Conservation (phyloP, 2,329 filamentous ascomycete genomes). For the Fusarium fracticaudum region DNA sequence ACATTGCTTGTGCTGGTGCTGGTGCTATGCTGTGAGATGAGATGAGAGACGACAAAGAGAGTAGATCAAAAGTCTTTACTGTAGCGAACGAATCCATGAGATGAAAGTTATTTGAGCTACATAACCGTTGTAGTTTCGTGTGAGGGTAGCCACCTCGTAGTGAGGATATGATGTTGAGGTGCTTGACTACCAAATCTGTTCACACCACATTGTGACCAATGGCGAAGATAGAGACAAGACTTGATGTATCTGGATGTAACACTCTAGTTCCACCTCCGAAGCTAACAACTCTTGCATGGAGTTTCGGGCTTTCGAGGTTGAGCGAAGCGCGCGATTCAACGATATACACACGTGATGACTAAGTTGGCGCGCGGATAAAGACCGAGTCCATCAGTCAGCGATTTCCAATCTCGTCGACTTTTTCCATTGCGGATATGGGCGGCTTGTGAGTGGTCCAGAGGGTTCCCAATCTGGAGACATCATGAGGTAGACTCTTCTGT, state of each 20-base stretch:
- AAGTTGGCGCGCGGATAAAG: conserved; percentile 35
- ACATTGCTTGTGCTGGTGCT: conserved; percentile 25
- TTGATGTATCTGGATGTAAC: not conserved
- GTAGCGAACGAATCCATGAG: conserved; percentile 17
- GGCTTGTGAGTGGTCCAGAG: conserved; percentile 29
- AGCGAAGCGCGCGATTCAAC: not conserved
- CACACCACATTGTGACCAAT: not conserved
- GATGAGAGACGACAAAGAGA: conserved; percentile 20
- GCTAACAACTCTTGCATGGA: not conserved
- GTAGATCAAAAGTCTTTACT: conserved; percentile 11
- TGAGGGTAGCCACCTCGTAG: not conserved
- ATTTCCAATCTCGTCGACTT: conserved; percentile 30
- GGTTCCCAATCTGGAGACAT: conserved; percentile 9
- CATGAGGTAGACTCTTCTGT: conserved; percentile 18
- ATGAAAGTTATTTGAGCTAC: not conserved
- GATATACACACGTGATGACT: conserved; percentile 29
- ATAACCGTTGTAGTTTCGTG: not conserved
- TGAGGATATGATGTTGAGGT: not conserved
- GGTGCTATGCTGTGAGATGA: conserved; percentile 19
- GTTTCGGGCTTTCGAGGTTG: not conserved
- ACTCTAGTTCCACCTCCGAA: not conserved
- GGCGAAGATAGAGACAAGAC: not conserved
- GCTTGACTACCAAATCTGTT: too few species aligned
- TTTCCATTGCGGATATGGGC: conserved; percentile 5
- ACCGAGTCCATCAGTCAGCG: conserved; percentile 33